phyloP scores from a whole-genome alignment of 108 stramenopile genomes.

The Skeletonema potamos region DNA sequence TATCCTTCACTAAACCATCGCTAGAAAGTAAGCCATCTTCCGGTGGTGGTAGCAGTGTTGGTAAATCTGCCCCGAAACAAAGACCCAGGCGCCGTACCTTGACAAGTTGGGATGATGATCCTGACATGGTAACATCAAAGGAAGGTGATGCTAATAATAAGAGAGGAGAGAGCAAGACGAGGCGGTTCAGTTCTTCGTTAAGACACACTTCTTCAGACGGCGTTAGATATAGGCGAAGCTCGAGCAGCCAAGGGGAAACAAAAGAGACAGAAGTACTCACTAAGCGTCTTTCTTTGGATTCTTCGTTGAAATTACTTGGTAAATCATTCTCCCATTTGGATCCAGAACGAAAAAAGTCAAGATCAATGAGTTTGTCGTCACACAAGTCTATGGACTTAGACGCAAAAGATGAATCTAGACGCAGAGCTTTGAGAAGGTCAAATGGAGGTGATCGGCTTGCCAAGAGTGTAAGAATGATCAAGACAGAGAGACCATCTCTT shows the following conservation, averaged over 20 bases:
- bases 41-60: neutral
- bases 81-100: too few relatives aligned
- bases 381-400: neutral
- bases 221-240: neutral
- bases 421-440: neutral
- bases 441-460: too few relatives aligned
- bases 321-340: neutral
- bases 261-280: neutral
- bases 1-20: neutral
- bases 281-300: constrained; percentile 3
- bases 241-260: neutral
- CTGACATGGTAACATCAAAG: too few relatives aligned
- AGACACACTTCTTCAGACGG: neutral
- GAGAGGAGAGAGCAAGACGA: too few relatives aligned
- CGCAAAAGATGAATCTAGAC: neutral
- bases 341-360: neutral
- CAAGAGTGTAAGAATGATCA: neutral
- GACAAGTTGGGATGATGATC: too few relatives aligned
- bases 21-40: neutral
- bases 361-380: neutral
- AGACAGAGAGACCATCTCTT: neutral
- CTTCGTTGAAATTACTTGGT: neutral
- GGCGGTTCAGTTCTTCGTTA: neutral
- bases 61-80: neutral
- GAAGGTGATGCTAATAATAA: too few relatives aligned